Evolutionary conservation across 2,329 filamentous ascomycete species (phyloP), one percentile per base, ranked within the genome.

Genomic region (Phoma sp.): DNA sequence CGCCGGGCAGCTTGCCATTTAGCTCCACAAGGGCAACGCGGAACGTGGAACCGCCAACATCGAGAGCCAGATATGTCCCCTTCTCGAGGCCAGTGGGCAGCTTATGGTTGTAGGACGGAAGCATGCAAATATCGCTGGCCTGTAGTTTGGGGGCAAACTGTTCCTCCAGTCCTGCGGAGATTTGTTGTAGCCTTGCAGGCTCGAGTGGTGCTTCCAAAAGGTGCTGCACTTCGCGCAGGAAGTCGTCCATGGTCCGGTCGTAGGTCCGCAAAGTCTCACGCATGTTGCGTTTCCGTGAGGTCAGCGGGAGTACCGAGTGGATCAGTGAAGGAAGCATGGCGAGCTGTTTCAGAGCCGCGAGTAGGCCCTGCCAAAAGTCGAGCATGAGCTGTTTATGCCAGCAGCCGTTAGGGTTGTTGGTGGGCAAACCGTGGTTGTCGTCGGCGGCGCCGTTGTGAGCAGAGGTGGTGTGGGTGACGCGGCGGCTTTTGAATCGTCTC

Each of bases 41-140:
- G 64, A 88, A 85, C 1, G 85, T 88, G 15, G 86, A 88, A n/a
- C 86, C 86, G 29, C 86, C 86, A 19, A 88, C 84, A 65, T 88
- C 86, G 55, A 88, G 75, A 5, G 85, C 84, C 32, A 88, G 74
- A 65, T 82, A 87, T 13, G 84, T 84, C 8, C 86, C 86, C 43
- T 74, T 77, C 70, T 88, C 86, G 43, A 78, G 69, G 4, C 86
- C 86, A 5, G 81, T 82, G 1, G 86, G 86, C 6, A 88, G 76
- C 17, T 82, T 82, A 67, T 87, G 80, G 68, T 84, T 86, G 74
- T 85, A 87, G 5, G 86, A 88, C 2, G 86, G 86, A 49, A 88
- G 76, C 86, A 88, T 88, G 73, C 82, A 86, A 54, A 84, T 81
- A 22, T 83, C 79, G 69, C 82, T 85, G 37, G 78, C 75, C 62